phyloP scores from a whole-genome alignment of 306 rosid genomes.

The Quercus alba region DNA sequence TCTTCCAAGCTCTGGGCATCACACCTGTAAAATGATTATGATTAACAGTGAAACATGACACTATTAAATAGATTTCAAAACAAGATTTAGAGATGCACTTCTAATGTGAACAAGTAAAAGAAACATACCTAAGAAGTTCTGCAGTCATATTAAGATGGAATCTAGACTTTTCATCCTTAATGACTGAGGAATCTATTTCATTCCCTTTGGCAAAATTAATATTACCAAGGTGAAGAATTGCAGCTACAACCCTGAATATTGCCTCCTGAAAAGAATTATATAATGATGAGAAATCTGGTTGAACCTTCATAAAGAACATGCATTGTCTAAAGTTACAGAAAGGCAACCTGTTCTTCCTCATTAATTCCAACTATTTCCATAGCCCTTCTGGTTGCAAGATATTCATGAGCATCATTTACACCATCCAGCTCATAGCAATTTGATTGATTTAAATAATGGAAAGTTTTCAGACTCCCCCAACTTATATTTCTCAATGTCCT shows the following conservation, averaged over 20 bases:
- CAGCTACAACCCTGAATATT: slow-evolving; percentile 90
- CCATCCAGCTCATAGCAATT: slow-evolving; percentile 83
- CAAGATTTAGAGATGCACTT: neutral
- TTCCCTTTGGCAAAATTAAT: slow-evolving; percentile 89
- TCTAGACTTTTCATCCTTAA: slow-evolving; percentile 89
- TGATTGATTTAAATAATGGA: slow-evolving; percentile 94
- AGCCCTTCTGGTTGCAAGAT: slow-evolving; percentile 94
- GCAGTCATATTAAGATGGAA: slow-evolving; percentile 85
- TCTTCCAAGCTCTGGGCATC: slow-evolving; percentile 96
- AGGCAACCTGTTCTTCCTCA: slow-evolving; percentile 77
- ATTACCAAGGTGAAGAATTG: slow-evolving; percentile 92
- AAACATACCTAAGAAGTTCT: slow-evolving; percentile 73
- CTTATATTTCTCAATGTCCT: slow-evolving; percentile 83
- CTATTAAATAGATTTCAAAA: neutral
- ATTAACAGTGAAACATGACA: neutral
- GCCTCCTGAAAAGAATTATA: slow-evolving; percentile 64
- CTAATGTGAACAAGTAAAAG: neutral
- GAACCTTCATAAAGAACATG: too few species aligned
- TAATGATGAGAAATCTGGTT: neutral
- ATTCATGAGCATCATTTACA: slow-evolving; percentile 82
- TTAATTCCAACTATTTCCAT: slow-evolving; percentile 98
- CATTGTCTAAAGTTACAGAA: slow-evolving; percentile 17
- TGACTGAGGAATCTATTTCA: slow-evolving; percentile 89
- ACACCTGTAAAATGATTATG: slow-evolving; percentile 43
- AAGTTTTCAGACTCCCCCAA: slow-evolving; percentile 77